phyloP scores from a whole-genome alignment of 1,139 yeast genomes.

The Pichia kudriavzevii region DNA sequence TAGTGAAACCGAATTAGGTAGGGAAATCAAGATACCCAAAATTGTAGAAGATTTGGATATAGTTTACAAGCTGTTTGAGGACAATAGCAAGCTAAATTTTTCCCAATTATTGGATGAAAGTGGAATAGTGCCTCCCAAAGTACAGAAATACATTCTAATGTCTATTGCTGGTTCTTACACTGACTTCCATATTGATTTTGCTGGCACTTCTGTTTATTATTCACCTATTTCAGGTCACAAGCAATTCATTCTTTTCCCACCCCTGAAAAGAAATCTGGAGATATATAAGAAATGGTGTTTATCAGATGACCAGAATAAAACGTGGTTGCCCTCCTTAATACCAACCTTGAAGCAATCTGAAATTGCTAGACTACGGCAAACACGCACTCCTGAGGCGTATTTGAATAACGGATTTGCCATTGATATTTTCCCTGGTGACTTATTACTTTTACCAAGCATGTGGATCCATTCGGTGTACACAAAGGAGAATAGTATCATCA shows the following conservation, averaged over 20 bases:
- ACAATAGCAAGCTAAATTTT: constrained; percentile 5
- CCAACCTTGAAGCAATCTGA: constrained; percentile 14
- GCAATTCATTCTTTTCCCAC: constrained; percentile 72
- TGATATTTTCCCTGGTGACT: constrained; percentile 61
- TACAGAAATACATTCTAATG: constrained; percentile 81
- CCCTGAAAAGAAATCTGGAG: constrained; percentile 52
- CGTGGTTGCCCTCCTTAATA: constrained; percentile 59
- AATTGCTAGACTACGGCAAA: constrained; percentile 3
- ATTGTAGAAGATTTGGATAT: constrained; percentile 64
- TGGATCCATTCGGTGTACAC: constrained; percentile 93
- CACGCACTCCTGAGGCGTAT: constrained; percentile 18
- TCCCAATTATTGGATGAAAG: constrained; percentile 8
- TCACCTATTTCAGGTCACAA: constrained; percentile 70
- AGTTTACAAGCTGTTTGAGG: constrained; percentile 58
- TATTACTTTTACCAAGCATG: constrained; percentile 80
- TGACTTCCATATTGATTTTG: constrained; percentile 87
- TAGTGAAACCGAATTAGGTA: constrained; percentile 49
- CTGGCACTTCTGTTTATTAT: constrained; percentile 88
- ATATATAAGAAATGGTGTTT: constrained; percentile 69
- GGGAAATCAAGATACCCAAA: constrained; percentile 50
- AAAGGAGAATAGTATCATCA: constrained; percentile 69
- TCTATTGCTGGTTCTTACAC: constrained; percentile 76
- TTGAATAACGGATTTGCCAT: constrained; percentile 53
- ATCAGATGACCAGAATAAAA: constrained; percentile 51
- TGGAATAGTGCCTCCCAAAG: constrained; percentile 43